Evolutionary conservation across 2,329 filamentous ascomycete genomes (phyloP).

Genomic region (Colletotrichum limetticola): DNA sequence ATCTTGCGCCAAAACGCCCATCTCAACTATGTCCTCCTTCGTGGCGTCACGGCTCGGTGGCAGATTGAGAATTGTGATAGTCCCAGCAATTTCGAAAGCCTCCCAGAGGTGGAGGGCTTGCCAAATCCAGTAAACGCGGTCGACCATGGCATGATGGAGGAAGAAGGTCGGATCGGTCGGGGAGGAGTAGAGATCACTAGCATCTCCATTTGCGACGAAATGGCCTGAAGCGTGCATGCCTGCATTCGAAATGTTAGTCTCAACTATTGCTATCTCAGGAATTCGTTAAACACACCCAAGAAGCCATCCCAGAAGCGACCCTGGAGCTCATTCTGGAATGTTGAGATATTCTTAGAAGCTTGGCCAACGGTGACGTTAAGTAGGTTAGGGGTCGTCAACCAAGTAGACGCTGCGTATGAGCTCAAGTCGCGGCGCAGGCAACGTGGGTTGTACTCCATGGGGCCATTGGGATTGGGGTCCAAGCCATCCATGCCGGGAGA

Average conservation of each 20-base stretch:
- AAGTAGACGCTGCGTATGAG: slow-evolving; percentile 31
- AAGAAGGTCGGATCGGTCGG: slow-evolving; percentile 41
- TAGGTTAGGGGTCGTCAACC: slow-evolving; percentile 38
- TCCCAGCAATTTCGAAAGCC: slow-evolving; percentile 36
- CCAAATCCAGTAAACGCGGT: slow-evolving; percentile 43
- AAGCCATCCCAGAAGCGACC: slow-evolving; percentile 42
- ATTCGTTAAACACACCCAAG: slow-evolving; percentile 35
- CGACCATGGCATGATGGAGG: slow-evolving; percentile 41
- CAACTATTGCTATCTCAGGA: slow-evolving; percentile 12
- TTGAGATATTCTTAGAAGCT: slow-evolving; percentile 31
- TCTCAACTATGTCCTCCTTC: slow-evolving; percentile 40
- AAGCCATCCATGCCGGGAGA: slow-evolving; percentile 34
- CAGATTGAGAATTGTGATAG: slow-evolving; percentile 37
- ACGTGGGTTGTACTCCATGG: slow-evolving; percentile 42
- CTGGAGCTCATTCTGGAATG: slow-evolving; percentile 45
- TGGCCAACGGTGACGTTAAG: slow-evolving; percentile 39
- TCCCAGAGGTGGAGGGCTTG: slow-evolving; percentile 36
- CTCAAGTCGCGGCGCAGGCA: slow-evolving; percentile 47
- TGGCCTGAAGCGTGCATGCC: slow-evolving; percentile 41
- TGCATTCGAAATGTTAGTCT: not conserved
- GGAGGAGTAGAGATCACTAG: slow-evolving; percentile 38
- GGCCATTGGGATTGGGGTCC: not conserved
- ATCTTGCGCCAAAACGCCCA: slow-evolving; percentile 39
- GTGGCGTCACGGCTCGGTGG: slow-evolving; percentile 38
- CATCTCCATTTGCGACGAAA: slow-evolving; percentile 41